Base-by-base conservation (phyloP, 169 alveolate species). In the Plasmodium blacklocki region DNA sequence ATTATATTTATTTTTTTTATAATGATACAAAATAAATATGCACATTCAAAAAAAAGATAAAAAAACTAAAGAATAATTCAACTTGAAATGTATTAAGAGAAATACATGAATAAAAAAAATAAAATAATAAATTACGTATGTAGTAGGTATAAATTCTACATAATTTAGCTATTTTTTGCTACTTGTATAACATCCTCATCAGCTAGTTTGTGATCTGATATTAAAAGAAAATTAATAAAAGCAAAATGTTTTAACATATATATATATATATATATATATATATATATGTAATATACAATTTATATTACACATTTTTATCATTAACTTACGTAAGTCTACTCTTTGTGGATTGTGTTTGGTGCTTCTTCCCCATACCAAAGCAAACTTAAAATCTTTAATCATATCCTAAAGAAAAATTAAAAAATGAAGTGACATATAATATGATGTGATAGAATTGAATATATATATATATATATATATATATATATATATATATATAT, bases 291-390 rank as follows among this genome's bases (percentile, higher is more conserved):
- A 23, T 23, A 23, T 23, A 23, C 26, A 23, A 23, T 23, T 23
- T 1, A 23, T 23, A 54, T 54, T 74, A 49, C 1, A n/a, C 15
- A 72, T 58, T 39, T 58, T 29, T 11, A 63, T 49, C 26, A 63
- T 39, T 19, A 56, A 64, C 88, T 8, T 47, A 94, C 96, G 97
- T 78, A 96, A 95, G 39, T 99, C 99, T 19, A 96, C 98, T 83
- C 95, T 95, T 88, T 97, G 97, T n/a, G 99, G 99, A 89, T 95
- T 97, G 88, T 97, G 99, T 92, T 98, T 98, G 15, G 97, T 99
- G 63, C 99, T 96, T 73, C 94, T 93, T 18, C 99, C 99, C 99
- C 99, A 98, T 29, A 98, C 99, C 63, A 97, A 92, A n/a, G 99
- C 99, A 62, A 95, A 97, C 93, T 97, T 97, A 92, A 95, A 92